phyloP scores from a whole-genome alignment of 2,329 filamentous ascomycete species.

The Nothopassalora personata region DNA sequence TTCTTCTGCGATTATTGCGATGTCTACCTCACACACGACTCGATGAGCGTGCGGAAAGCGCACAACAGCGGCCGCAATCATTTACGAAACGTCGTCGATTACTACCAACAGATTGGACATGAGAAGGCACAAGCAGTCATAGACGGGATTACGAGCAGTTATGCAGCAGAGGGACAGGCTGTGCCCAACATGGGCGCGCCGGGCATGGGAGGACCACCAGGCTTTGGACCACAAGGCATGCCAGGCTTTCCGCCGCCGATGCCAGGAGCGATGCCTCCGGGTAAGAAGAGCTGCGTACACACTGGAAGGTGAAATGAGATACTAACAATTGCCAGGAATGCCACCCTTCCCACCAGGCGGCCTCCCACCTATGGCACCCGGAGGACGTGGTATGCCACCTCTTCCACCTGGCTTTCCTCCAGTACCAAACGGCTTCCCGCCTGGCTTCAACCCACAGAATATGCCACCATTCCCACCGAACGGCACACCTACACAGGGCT shows the following conservation, averaged over 20 bases:
- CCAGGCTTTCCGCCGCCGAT: conserved; percentile 32
- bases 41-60: conserved; percentile 98
- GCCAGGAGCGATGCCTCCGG: conserved; percentile 20
- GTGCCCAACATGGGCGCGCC: conserved; percentile 59
- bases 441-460: conserved; percentile 33
- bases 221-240: conserved; percentile 12
- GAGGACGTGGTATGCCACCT: conserved; percentile 24
- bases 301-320: not conserved
- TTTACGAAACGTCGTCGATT: conserved; percentile 93
- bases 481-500: conserved; percentile 32
- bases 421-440: conserved; percentile 34
- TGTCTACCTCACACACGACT: conserved; percentile 99
- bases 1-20: conserved; percentile 85
- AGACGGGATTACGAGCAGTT: conserved; percentile 93
- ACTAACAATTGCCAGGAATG: conserved; percentile 14
- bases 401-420: conserved; percentile 35
- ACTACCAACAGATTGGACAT: conserved; percentile 98
- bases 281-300: conserved; percentile 3
- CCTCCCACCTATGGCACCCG: conserved; percentile 19
- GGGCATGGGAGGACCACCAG: conserved; percentile 10
- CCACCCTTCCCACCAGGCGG: conserved; percentile 22
- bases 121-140: conserved; percentile 98
- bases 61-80: conserved; percentile 97
- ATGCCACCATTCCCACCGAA: conserved; percentile 33
- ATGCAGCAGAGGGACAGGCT: conserved; percentile 87